Evolutionary conservation across 1,139 yeast genomes (phyloP).

Genomic region (Pichia sp.): DNA sequence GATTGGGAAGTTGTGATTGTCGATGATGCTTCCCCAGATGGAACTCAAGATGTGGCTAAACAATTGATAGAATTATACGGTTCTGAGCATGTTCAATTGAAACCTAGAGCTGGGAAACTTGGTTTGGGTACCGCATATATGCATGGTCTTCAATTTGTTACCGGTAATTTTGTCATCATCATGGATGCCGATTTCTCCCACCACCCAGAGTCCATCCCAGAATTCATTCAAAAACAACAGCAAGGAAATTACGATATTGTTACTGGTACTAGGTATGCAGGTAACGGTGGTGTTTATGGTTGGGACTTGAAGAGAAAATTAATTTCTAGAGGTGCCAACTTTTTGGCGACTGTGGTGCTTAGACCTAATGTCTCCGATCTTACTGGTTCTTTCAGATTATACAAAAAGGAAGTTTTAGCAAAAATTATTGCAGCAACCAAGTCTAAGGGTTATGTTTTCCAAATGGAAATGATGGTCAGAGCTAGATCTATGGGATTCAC

Average conservation of each 20-base stretch:
- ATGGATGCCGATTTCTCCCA: constrained; percentile 88
- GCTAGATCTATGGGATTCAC: constrained; percentile 65
- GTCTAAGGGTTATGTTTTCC: constrained; percentile 80
- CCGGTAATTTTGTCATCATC: constrained; percentile 70
- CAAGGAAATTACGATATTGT: constrained; percentile 63
- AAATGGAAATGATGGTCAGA: constrained; percentile 86
- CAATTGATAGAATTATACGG: constrained; percentile 61
- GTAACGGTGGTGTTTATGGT: constrained; percentile 78
- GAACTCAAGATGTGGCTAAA: constrained; percentile 68
- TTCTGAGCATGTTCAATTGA: constrained; percentile 50
- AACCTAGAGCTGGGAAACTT: constrained; percentile 72
- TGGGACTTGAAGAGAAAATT: constrained; percentile 81
- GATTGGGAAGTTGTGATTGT: constrained; percentile 78
- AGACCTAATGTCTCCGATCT: constrained; percentile 71
- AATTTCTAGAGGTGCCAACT: constrained; percentile 76
- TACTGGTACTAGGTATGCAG: constrained; percentile 80
- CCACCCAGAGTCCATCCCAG: constrained; percentile 73
- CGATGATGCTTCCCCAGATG: constrained; percentile 79
- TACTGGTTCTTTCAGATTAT: constrained; percentile 73
- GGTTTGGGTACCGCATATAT: constrained; percentile 82
- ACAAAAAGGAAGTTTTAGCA: constrained; percentile 61
- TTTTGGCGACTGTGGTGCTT: constrained; percentile 62
- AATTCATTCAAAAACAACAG: constrained; percentile 64
- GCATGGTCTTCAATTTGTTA: constrained; percentile 65
- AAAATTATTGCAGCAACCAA: constrained; percentile 62